Evolutionary conservation across 139 green algal species (phyloP).

Genomic region (Pseudopediastrum boryanum): DNA sequence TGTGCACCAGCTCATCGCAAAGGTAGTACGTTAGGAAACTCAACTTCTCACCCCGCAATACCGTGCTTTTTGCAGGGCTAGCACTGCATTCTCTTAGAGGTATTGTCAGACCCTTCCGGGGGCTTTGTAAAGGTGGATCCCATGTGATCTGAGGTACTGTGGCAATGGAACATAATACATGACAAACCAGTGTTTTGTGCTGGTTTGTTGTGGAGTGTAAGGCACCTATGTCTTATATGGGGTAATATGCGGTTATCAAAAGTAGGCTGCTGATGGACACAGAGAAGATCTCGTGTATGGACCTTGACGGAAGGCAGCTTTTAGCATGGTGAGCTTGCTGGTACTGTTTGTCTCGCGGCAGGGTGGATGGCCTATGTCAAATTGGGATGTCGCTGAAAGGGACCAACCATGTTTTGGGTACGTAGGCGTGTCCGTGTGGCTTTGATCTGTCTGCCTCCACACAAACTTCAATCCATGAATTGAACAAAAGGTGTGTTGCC

Average conservation of each 20-base stretch:
- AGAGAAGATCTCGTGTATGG: background rate
- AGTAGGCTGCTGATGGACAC: slow-evolving; percentile 1
- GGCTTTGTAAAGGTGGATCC: background rate
- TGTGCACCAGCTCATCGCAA: no score
- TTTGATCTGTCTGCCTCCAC: background rate
- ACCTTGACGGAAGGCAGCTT: background rate
- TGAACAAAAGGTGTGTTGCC: background rate
- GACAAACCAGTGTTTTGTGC: background rate
- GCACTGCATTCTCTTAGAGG: no score
- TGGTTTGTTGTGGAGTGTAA: no score
- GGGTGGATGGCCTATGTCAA: no score
- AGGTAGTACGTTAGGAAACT: no score
- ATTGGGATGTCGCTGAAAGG: no score
- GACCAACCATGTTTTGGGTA: background rate
- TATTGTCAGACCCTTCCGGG: background rate
- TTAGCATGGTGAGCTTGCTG: background rate
- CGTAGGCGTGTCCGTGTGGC: background rate
- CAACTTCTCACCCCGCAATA: no score
- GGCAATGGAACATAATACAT: background rate
- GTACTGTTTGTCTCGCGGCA: background rate
- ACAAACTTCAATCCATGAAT: background rate
- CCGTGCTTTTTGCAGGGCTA: no score
- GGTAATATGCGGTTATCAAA: no score
- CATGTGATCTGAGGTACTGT: background rate
- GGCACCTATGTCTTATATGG: background rate